These are phyloP conservation scores for Pelargonium cotyledonis DNA, from an alignment of 441 rosid genomes.

Conservation along the genomic window DNA sequence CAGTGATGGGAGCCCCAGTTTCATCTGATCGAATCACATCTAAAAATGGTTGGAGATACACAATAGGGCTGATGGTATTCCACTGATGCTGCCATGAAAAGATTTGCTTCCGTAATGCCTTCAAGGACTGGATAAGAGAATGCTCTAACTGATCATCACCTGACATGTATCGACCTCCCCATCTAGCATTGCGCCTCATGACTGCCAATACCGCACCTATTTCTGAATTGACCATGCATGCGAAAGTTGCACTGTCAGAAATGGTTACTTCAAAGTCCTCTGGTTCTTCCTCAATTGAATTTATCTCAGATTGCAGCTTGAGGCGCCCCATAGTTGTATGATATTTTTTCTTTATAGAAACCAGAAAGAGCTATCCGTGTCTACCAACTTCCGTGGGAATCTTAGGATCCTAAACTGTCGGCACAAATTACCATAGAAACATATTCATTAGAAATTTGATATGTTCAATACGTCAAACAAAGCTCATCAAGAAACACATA, in stretches of 20 bases:
- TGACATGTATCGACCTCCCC: slow-evolving; percentile 74
- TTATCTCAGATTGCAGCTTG: slow-evolving; percentile 54
- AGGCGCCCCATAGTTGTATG: slow-evolving; percentile 63
- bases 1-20: slow-evolving; percentile 94
- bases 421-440: slow-evolving; percentile 8
- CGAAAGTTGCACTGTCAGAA: slow-evolving; percentile 50
- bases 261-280: slow-evolving; percentile 47
- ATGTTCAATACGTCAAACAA: not conserved
- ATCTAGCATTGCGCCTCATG: slow-evolving; percentile 93
- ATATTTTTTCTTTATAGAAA: slow-evolving; percentile 17
- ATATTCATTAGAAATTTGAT: slow-evolving; percentile 21
- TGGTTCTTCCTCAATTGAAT: slow-evolving; percentile 53
- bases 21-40: slow-evolving; percentile 87
- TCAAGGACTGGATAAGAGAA: slow-evolving; percentile 80
- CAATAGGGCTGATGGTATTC: slow-evolving; percentile 54
- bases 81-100: slow-evolving; percentile 74
- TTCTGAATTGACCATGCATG: slow-evolving; percentile 78
- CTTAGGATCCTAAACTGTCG: slow-evolving; percentile 20
- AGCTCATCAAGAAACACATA: slow-evolving; percentile 8
- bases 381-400: slow-evolving; percentile 19
- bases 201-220: slow-evolving; percentile 90
- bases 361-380: slow-evolving; percentile 20
- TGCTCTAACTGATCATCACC: slow-evolving; percentile 95
- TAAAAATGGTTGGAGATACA: slow-evolving; percentile 83
- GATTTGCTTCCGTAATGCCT: slow-evolving; percentile 72